Conservation (phyloP, 2,329 filamentous ascomycete genomes). For the Chrysoporthe puriensis region DNA sequence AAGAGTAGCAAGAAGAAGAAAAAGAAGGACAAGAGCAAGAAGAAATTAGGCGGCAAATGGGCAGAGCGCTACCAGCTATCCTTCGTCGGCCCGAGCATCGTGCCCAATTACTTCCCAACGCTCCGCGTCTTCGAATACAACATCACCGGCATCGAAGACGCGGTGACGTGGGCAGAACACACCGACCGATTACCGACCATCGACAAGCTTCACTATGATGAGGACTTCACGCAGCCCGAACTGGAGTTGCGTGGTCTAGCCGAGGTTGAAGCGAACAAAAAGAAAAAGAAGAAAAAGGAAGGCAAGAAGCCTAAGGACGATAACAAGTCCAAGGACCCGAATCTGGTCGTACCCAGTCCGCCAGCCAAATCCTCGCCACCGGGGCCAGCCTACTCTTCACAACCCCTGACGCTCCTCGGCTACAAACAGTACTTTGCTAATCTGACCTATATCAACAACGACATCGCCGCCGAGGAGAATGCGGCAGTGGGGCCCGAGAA, state of each 20-base stretch:
- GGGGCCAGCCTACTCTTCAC: slow-evolving; percentile 87
- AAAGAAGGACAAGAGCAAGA: slow-evolving; percentile 44
- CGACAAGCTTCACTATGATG: background rate
- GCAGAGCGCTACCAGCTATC: slow-evolving; percentile 85
- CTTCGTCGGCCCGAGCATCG: slow-evolving; percentile 81
- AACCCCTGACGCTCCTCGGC: slow-evolving; percentile 76
- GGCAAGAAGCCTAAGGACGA: slow-evolving; percentile 47
- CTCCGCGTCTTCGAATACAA: slow-evolving; percentile 95
- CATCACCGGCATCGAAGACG: slow-evolving; percentile 72
- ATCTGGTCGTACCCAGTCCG: slow-evolving; percentile 68
- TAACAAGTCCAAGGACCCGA: slow-evolving; percentile 58
- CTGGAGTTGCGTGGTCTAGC: slow-evolving; percentile 35
- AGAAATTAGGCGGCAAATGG: slow-evolving; percentile 73
- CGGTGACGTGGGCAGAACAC: slow-evolving; percentile 49
- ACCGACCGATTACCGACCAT: slow-evolving; percentile 26
- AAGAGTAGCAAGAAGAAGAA: slow-evolving; percentile 44
- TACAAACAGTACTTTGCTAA: slow-evolving; percentile 95
- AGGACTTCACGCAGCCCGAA: slow-evolving; percentile 15
- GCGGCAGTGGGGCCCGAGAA: slow-evolving; percentile 38
- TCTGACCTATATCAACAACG: slow-evolving; percentile 85
- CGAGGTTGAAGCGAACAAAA: slow-evolving; percentile 33
- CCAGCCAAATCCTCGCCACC: slow-evolving; percentile 75
- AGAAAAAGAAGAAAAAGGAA: slow-evolving; percentile 42
- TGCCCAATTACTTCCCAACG: slow-evolving; percentile 91
- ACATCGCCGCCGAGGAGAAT: slow-evolving; percentile 45